phyloP scores from a whole-genome alignment of 495 filamentous ascomycete genomes.

The Penicillium cataractarum region DNA sequence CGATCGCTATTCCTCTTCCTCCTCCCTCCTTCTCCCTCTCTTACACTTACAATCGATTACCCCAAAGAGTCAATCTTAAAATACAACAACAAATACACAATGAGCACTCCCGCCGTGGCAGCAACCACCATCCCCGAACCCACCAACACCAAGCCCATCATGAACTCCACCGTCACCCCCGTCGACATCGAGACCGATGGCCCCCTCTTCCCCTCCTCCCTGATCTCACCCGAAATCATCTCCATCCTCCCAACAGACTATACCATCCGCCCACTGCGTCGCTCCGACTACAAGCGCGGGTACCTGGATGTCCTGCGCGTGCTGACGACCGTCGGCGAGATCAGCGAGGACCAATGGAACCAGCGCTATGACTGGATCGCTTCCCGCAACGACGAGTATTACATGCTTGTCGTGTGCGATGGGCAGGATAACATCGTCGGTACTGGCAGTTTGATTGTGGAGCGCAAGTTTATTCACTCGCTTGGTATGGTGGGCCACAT shows the following conservation, averaged over 20 bases:
- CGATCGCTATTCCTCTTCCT: slow-evolving; percentile 9
- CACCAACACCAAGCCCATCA: slow-evolving; percentile 25
- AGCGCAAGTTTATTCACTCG: slow-evolving; percentile 57
- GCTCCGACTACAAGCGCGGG: slow-evolving; percentile 70
- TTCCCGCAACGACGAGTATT: slow-evolving; percentile 78
- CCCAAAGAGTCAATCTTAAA: too few species aligned
- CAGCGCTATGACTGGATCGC: slow-evolving; percentile 84
- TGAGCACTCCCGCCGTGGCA: slow-evolving; percentile 21
- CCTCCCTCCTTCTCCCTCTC: background rate
- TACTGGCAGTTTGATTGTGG: slow-evolving; percentile 84
- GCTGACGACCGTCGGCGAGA: slow-evolving; percentile 90
- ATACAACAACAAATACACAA: slow-evolving; percentile 13
- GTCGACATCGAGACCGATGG: slow-evolving; percentile 52
- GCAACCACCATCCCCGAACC: slow-evolving; percentile 18
- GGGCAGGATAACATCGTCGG: slow-evolving; percentile 72
- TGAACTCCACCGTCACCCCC: slow-evolving; percentile 46
- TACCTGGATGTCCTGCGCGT: slow-evolving; percentile 92
- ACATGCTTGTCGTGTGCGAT: slow-evolving; percentile 81
- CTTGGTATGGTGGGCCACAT: slow-evolving; percentile 83
- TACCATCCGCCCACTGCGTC: slow-evolving; percentile 76
- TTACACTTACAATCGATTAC: slow-evolving; percentile 1
- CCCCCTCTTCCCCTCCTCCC: slow-evolving; percentile 73
- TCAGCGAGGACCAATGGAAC: slow-evolving; percentile 72
- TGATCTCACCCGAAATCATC: slow-evolving; percentile 77
- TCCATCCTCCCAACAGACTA: slow-evolving; percentile 77